phyloP scores from a whole-genome alignment of 2,329 filamentous ascomycete genomes.

The Phoma sp. region DNA sequence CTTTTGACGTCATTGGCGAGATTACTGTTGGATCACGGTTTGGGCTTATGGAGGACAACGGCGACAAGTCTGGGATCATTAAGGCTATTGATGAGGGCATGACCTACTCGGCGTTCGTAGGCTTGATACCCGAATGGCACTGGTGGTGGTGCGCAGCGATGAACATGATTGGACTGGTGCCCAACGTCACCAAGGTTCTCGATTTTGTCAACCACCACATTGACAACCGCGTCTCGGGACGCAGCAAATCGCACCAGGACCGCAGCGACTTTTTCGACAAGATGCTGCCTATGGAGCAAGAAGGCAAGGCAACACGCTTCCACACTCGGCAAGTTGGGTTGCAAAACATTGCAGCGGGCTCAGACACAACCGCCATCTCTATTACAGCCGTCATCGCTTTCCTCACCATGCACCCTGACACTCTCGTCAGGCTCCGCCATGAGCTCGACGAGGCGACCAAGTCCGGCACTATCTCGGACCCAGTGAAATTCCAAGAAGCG shows the following conservation, averaged over 20 bases:
- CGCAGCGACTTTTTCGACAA: constrained; percentile 20
- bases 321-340: constrained; percentile 2
- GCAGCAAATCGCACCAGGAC: constrained; percentile 8
- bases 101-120: not conserved
- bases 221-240: constrained; percentile 10
- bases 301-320: constrained; percentile 15
- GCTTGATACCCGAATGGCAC: constrained; percentile 14
- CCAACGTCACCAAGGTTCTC: not conserved
- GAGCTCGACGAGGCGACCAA: constrained; percentile 27
- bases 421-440: constrained; percentile 22
- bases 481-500: constrained; percentile 24
- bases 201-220: constrained; percentile 6
- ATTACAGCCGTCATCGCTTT: constrained; percentile 56
- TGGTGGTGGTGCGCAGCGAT: not conserved
- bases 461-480: constrained; percentile 20
- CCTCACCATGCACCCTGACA: constrained; percentile 47
- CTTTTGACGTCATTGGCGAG: constrained; percentile 60
- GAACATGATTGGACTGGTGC: not conserved
- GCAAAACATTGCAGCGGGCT: constrained; percentile 50
- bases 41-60: constrained; percentile 22
- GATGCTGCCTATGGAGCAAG: constrained; percentile 17
- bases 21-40: constrained; percentile 52
- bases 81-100: constrained; percentile 1
- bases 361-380: constrained; percentile 58
- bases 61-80: constrained; percentile 17